Evolutionary conservation across 2,329 filamentous ascomycete genomes (phyloP), one percentile per base, ranked within the genome.

Genomic region (Aspergillus nomiae): DNA sequence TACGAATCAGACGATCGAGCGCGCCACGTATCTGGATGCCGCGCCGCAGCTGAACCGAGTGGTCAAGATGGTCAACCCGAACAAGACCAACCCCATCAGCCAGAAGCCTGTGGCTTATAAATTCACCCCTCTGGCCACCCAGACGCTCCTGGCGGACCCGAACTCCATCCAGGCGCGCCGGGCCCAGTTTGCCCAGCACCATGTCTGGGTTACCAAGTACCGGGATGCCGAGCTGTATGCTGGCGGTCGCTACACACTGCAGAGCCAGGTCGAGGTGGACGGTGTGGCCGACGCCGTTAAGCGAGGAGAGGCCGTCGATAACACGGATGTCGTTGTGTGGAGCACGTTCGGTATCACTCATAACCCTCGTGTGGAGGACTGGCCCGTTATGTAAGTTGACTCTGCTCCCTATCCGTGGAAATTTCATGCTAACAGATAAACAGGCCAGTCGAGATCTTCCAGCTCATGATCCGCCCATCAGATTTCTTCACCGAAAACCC

Each of bases 61-160:
- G 9, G 86, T 87, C 80, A 87, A 87, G 68, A 86, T 89, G 66
- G 77, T 86, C 69, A 87, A 87, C 62, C 78, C 82, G 0, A 71
- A 78, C 41, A 79, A 82, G 45, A 78, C 69, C 34, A 89, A 88
- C 70, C 78, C 82, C 0, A 75, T 87, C 63, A 87, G 85, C 64
- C 78, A 80, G 26, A 80, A 81, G 8, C 78, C 83, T 0, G 83
- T 87, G 2, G 83, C 78, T 0, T 88, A 87, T 73, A 88, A 87
- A 67, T 82, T 89, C 63, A 78, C 80, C 58, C 80, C 82, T 0
- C 80, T 84, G 8, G 82, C 84, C 1, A 88, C 86, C 66, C 86
- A 89, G 70, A 81, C 82, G 50, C 79, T 88, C 30, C 76, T 89
- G 14, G 85, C 86, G 0, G 81, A 87, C 64, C 74, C 82, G 4